Evolutionary conservation across 306 rosid genomes (phyloP).

Genomic region (Amphicarpaea edgeworthii): DNA sequence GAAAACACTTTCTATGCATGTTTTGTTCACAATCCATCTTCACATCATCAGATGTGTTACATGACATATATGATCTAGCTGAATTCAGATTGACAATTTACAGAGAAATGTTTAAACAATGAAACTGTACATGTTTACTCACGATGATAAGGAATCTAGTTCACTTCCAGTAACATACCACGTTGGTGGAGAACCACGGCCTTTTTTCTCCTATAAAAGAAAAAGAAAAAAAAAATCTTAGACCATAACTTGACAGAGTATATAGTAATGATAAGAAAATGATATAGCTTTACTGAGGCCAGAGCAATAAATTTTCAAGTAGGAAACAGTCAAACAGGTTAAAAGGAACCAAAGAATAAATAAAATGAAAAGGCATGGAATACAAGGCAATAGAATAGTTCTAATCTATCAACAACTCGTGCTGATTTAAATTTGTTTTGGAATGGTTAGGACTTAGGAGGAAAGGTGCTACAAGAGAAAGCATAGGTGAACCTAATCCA

Average conservation of each 20-base stretch:
- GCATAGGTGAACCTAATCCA: conserved; percentile 2
- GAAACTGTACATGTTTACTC: conserved; percentile 48
- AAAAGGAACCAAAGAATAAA: neutral
- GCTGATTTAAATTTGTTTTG: conserved; percentile 6
- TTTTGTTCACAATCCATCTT: conserved; percentile 9
- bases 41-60: neutral
- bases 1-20: neutral
- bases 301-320: conserved; percentile 11
- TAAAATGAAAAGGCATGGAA: neutral
- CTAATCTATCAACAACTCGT: neutral
- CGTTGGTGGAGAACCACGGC: conserved; percentile 73
- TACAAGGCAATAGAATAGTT: conserved; percentile 23
- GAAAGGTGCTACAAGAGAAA: conserved; percentile 2
- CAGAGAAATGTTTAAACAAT: conserved; percentile 3
- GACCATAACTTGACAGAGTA: conserved; percentile 31
- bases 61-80: conserved; percentile 15
- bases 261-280: conserved; percentile 29
- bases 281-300: neutral
- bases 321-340: neutral
- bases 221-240: conserved; percentile 27
- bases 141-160: conserved; percentile 86
- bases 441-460: conserved; percentile 1
- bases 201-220: conserved; percentile 79
- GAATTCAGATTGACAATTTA: conserved; percentile 23
- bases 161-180: conserved; percentile 77